Conservation (phyloP, 1,284 basidiomycete genomes). For the Tilletia horrida region DNA sequence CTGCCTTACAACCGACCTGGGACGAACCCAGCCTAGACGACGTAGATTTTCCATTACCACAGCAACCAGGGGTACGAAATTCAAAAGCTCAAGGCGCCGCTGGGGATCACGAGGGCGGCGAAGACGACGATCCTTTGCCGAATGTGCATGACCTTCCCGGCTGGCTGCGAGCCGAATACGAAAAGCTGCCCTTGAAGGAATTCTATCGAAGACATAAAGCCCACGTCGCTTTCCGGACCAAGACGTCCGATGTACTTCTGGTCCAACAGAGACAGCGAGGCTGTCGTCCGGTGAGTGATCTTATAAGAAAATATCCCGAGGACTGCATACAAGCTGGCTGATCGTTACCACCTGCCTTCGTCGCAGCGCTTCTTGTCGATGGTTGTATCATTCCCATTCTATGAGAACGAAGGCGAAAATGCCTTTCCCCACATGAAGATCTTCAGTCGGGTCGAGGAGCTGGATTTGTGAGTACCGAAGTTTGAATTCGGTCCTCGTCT, state of each 20-base stretch:
- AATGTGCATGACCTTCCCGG: neutral
- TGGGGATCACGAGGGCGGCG: neutral
- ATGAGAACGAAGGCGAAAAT: constrained; percentile 45
- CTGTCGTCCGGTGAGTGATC: constrained; percentile 4
- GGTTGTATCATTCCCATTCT: constrained; percentile 45
- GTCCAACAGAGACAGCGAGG: constrained; percentile 5
- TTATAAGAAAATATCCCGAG: no score
- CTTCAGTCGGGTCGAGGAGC: constrained; percentile 46
- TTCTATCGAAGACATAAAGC: constrained; percentile 11
- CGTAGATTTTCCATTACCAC: constrained; percentile 1
- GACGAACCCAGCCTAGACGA: constrained; percentile 15
- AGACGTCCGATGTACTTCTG: constrained; percentile 5
- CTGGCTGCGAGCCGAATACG: constrained; percentile 11
- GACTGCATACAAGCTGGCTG: neutral
- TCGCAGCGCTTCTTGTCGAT: constrained; percentile 30
- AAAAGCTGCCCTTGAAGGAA: neutral
- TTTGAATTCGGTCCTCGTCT: neutral
- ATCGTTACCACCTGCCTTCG: neutral
- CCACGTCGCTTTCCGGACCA: constrained; percentile 7
- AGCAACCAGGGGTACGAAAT: neutral
- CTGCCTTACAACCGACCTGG: neutral
- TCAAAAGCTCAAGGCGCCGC: neutral
- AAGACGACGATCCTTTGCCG: constrained; percentile 2
- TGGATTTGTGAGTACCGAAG: constrained; percentile 34
- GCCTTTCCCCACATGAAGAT: constrained; percentile 43